Percentiles rank a stretch among this genome's conserved stretches.
Evolutionary conservation across 1,139 yeast genomes (phyloP).

Genomic region (Komagataea norvegica): DNA sequence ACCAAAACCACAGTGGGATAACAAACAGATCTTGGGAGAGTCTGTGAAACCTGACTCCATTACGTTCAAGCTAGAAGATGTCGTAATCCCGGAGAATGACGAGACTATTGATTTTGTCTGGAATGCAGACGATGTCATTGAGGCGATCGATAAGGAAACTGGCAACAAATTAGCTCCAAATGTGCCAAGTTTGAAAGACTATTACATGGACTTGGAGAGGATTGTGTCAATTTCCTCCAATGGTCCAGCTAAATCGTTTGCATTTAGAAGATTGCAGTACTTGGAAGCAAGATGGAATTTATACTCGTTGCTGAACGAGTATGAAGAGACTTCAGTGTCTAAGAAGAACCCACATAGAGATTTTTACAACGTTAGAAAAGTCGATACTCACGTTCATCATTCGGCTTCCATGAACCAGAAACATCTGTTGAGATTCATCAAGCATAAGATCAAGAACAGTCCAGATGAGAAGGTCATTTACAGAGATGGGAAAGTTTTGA

Average conservation of each 20-base stretch:
- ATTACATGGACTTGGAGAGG: conserved; percentile 73
- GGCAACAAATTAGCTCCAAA: conserved; percentile 38
- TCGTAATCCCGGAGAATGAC: conserved; percentile 62
- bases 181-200: conserved; percentile 79
- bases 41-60: conserved; percentile 38
- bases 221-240: conserved; percentile 74
- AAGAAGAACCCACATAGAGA: conserved; percentile 90
- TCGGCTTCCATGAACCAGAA: conserved; percentile 99
- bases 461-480: conserved; percentile 88
- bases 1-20: conserved; percentile 87
- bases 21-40: conserved; percentile 46
- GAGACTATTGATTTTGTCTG: conserved; percentile 42
- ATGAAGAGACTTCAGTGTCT: conserved; percentile 86
- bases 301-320: conserved; percentile 81
- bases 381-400: conserved; percentile 98
- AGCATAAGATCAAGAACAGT: conserved; percentile 75
- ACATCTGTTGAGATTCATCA: conserved; percentile 88
- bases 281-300: conserved; percentile 96
- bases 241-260: conserved; percentile 97
- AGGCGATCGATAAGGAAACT: conserved; percentile 43
- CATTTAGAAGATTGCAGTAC: conserved; percentile 87
- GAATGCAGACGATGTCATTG: conserved; percentile 65
- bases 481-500: conserved; percentile 89
- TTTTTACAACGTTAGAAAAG: conserved; percentile 96
- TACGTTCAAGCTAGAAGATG: conserved; percentile 56